These are phyloP conservation scores for Huiozyma naganishii DNA, from an alignment of 805 yeast genomes.

Conservation along the genomic window DNA sequence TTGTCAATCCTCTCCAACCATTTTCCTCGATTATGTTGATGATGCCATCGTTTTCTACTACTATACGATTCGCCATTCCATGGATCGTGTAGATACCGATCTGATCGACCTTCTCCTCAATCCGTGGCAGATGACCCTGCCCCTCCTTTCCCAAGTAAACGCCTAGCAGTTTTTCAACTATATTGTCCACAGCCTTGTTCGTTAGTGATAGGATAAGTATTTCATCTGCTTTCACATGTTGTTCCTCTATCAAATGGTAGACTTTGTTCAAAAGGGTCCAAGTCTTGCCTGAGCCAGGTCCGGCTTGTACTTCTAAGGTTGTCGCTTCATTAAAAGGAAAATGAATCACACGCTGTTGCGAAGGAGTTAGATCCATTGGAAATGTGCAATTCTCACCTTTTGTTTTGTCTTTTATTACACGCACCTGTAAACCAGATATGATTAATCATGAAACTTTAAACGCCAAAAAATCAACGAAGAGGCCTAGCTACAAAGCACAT, in stretches of 20 bases:
- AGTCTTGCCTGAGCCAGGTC: slow-evolving; percentile 72
- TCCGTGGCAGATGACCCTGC: neutral
- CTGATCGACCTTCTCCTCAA: slow-evolving; percentile 10
- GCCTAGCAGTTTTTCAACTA: slow-evolving; percentile 23
- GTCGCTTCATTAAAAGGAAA: slow-evolving; percentile 31
- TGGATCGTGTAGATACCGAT: slow-evolving; percentile 52
- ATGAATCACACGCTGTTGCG: slow-evolving; percentile 38
- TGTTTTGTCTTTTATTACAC: no score
- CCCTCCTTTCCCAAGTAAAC: slow-evolving; percentile 29
- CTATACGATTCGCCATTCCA: slow-evolving; percentile 42
- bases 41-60: slow-evolving; percentile 28
- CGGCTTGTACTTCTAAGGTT: slow-evolving; percentile 47
- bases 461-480: no score
- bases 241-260: slow-evolving; percentile 33
- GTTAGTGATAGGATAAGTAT: slow-evolving; percentile 58
- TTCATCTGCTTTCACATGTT: slow-evolving; percentile 37
- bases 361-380: slow-evolving; percentile 25
- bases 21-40: slow-evolving; percentile 42
- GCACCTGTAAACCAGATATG: no score
- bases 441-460: no score
- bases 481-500: no score
- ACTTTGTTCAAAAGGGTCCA: slow-evolving; percentile 46
- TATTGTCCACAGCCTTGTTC: slow-evolving; percentile 51
- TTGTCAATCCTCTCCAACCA: slow-evolving; percentile 39
- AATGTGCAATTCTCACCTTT: no score